Evolutionary conservation across 495 filamentous ascomycete species (phyloP).

Genomic region (Podospora australis): DNA sequence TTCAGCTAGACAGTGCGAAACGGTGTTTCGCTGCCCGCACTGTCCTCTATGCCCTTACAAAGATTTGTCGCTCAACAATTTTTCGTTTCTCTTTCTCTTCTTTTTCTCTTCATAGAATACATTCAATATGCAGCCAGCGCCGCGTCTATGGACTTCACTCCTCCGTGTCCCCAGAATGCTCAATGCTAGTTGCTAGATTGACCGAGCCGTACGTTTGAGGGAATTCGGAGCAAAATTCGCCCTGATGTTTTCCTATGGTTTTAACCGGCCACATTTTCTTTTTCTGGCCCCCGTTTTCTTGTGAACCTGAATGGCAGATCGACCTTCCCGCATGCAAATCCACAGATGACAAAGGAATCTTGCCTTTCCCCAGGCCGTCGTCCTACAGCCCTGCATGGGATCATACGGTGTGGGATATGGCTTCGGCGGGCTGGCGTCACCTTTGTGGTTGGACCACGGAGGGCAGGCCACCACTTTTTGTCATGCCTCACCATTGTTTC

Average conservation of each 20-base stretch:
- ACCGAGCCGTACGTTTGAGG: constrained; percentile 33
- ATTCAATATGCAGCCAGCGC: constrained; percentile 24
- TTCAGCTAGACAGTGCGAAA: not conserved
- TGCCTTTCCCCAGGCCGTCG: not conserved
- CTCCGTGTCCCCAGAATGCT: constrained; percentile 24
- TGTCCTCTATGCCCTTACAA: no score
- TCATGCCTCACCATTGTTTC: not conserved
- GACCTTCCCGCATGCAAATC: not conserved
- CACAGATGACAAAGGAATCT: not conserved
- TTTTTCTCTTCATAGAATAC: constrained; percentile 14
- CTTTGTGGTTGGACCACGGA: no score
- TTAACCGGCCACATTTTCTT: constrained; percentile 22
- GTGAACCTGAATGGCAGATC: not conserved
- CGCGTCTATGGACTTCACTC: constrained; percentile 25
- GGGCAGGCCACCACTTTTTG: no score
- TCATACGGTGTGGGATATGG: not conserved
- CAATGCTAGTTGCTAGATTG: constrained; percentile 29
- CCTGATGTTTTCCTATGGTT: constrained; percentile 32
- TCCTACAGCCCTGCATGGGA: not conserved
- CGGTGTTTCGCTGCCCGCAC: not conserved
- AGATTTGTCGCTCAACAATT: no score
- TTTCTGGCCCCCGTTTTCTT: not conserved
- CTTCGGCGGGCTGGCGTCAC: not conserved
- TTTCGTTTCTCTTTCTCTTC: constrained; percentile 7
- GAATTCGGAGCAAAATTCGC: constrained; percentile 23